Conservation (phyloP, 2,329 filamentous ascomycete species). For the Colletotrichum sp. region DNA sequence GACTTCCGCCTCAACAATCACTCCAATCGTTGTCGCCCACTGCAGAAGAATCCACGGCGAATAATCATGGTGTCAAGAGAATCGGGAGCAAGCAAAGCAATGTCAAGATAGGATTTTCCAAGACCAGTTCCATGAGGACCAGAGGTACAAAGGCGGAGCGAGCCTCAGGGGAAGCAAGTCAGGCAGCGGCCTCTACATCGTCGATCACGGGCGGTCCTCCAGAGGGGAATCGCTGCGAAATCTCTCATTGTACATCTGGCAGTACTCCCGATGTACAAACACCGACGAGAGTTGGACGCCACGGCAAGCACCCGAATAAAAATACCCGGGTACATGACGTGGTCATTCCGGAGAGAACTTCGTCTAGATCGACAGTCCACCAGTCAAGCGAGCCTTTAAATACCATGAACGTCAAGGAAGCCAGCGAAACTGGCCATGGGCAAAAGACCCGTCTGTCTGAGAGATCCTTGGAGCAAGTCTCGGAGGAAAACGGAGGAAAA, state of each 20-base stretch:
- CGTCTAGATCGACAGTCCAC: constrained; percentile 24
- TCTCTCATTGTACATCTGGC: background rate
- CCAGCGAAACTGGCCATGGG: background rate
- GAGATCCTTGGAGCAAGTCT: background rate
- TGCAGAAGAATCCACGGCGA: constrained; percentile 30
- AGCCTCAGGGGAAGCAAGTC: background rate
- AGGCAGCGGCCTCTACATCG: background rate
- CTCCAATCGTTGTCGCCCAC: constrained; percentile 31
- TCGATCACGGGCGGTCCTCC: background rate
- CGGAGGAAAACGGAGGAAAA: background rate
- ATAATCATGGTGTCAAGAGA: background rate
- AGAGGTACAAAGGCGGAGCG: background rate
- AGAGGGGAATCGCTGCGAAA: background rate
- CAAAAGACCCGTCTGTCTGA: background rate
- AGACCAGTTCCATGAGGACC: background rate
- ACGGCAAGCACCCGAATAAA: background rate
- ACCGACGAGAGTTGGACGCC: background rate
- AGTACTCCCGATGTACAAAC: background rate
- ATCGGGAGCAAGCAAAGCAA: background rate
- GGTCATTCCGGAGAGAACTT: constrained; percentile 31
- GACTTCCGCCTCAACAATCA: constrained; percentile 12
- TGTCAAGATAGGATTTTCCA: background rate
- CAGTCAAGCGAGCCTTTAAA: background rate
- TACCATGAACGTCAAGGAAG: background rate
- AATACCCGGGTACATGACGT: constrained; percentile 25